phyloP scores from a whole-genome alignment of 768 basidiomycete species.

The Austroboletus eburneus region DNA sequence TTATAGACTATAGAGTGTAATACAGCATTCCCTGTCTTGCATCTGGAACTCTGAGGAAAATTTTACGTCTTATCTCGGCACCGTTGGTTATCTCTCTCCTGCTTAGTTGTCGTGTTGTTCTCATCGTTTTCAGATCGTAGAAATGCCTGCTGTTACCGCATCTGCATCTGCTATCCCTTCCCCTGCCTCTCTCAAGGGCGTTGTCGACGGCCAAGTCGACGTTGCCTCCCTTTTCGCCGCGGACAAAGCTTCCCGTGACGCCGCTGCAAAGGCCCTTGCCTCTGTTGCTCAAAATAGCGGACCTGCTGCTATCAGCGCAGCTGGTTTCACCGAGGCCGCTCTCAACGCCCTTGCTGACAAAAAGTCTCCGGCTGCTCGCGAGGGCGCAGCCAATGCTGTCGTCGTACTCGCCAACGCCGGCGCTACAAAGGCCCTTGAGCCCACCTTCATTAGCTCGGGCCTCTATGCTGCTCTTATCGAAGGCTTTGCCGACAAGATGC shows the following conservation, averaged over 20 bases:
- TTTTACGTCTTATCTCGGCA: constrained; percentile 27
- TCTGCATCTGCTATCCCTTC: constrained; percentile 52
- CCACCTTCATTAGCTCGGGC: constrained; percentile 81
- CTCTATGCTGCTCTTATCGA: constrained; percentile 86
- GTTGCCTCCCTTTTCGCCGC: constrained; percentile 72
- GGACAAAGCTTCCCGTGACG: constrained; percentile 78
- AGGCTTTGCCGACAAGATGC: constrained; percentile 92
- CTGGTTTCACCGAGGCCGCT: constrained; percentile 67
- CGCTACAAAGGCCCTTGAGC: constrained; percentile 79
- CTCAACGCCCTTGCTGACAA: constrained; percentile 91
- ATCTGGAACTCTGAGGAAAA: constrained; percentile 36
- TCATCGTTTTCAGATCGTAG: constrained; percentile 40
- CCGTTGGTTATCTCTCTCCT: constrained; percentile 37
- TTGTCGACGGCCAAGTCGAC: constrained; percentile 63
- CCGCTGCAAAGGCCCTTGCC: constrained; percentile 66
- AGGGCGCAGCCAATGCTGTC: constrained; percentile 79
- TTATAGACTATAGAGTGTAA: constrained; percentile 39
- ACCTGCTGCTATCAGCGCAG: constrained; percentile 65
- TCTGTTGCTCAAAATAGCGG: constrained; percentile 81
- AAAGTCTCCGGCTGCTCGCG: constrained; percentile 88
- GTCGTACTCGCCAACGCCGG: constrained; percentile 61
- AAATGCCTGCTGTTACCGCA: constrained; percentile 82
- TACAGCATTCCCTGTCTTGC: constrained; percentile 66
- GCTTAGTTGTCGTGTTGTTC: not conserved
- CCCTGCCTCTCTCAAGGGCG: constrained; percentile 71